Conservation (phyloP, 306 rosid species). For the Trifolium dubium region DNA sequence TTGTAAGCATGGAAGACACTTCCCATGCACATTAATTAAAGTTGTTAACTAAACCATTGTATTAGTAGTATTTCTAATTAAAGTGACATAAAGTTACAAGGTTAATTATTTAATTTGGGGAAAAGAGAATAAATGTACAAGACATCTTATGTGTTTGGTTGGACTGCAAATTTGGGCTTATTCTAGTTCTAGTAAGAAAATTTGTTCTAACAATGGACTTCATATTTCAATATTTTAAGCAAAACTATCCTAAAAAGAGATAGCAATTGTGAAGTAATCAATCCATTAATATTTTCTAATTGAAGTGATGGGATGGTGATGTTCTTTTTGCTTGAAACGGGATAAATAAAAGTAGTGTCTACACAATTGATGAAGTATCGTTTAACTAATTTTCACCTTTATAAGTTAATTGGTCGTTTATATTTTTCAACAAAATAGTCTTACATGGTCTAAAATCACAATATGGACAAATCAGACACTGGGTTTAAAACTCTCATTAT, state of each 20-base stretch:
- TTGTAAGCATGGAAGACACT: conserved; percentile 55
- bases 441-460: too few species aligned
- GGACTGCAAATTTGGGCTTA: conserved; percentile 2
- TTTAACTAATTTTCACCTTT: too few species aligned
- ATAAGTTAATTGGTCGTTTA: too few species aligned
- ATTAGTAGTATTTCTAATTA: conserved; percentile 48
- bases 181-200: conserved; percentile 23
- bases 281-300: conserved; percentile 6
- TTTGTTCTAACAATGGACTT: conserved; percentile 23
- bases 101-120: not conserved
- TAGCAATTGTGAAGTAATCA: conserved; percentile 32
- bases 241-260: conserved; percentile 25
- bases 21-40: conserved; percentile 54
- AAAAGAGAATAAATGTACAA: not conserved
- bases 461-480: too few species aligned
- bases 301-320: not conserved
- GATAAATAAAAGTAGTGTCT: too few species aligned
- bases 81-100: conserved; percentile 39
- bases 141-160: conserved; percentile 7
- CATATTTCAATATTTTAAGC: conserved; percentile 12
- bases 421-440: too few species aligned
- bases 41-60: conserved; percentile 40
- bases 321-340: conserved; percentile 13
- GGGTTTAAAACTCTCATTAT: too few species aligned
- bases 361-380: too few species aligned